phyloP scores from a whole-genome alignment of 495 filamentous ascomycete genomes.

The Penicillium maclennaniae region DNA sequence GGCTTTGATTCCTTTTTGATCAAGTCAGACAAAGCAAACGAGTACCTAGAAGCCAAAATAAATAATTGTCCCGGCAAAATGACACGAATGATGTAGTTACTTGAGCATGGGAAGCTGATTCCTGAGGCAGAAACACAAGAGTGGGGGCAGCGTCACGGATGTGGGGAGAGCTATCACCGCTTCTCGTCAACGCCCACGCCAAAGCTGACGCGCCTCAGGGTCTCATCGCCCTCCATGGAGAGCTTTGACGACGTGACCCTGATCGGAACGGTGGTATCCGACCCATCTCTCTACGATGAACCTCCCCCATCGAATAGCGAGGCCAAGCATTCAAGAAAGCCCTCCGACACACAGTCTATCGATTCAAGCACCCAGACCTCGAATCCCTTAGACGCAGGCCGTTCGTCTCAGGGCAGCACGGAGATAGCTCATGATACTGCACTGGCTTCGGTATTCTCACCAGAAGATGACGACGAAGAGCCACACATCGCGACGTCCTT shows the following conservation, averaged over 20 bases:
- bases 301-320: slow-evolving; percentile 12
- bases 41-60: no score
- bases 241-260: slow-evolving; percentile 38
- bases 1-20: no score
- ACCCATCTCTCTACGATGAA: slow-evolving; percentile 15
- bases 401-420: background rate
- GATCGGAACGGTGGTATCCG: slow-evolving; percentile 21
- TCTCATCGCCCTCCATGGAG: slow-evolving; percentile 25
- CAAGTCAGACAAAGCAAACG: no score
- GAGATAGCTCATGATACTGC: slow-evolving; percentile 17
- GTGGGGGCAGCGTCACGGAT: slow-evolving; percentile 9
- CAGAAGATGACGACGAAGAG: slow-evolving; percentile 41
- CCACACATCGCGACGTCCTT: slow-evolving; percentile 42
- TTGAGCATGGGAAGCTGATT: background rate
- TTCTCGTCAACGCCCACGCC: background rate
- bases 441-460: slow-evolving; percentile 16
- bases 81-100: no score
- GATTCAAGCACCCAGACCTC: slow-evolving; percentile 14
- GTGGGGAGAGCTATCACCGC: slow-evolving; percentile 17
- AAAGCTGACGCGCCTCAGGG: background rate
- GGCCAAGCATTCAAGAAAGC: slow-evolving; percentile 9
- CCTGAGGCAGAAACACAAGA: slow-evolving; percentile 2
- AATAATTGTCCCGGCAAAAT: no score
- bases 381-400: slow-evolving; percentile 11
- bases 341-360: slow-evolving; percentile 5